Conservation (phyloP, 164 flowering plant species). For the Piper betle region DNA sequence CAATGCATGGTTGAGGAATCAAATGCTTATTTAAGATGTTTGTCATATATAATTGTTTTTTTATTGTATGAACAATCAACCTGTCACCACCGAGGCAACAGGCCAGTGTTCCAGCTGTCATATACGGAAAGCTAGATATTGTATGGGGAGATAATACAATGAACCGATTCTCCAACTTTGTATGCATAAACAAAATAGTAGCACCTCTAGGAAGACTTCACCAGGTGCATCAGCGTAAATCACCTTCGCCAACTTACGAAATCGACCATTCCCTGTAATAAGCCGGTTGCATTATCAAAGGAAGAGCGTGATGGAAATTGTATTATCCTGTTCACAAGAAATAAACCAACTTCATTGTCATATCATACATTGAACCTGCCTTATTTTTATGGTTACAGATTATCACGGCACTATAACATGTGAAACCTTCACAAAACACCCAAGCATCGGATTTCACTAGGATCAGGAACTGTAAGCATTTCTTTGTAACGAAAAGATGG, state of each 20-base stretch:
- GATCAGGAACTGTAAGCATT: too few relatives aligned
- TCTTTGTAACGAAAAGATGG: not conserved
- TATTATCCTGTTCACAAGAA: conserved; percentile 30
- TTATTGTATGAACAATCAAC: too few relatives aligned
- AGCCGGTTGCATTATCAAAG: conserved; percentile 18
- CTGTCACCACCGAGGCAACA: too few relatives aligned
- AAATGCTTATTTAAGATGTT: too few relatives aligned
- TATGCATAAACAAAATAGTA: not conserved
- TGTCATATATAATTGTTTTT: too few relatives aligned
- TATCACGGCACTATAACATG: not conserved
- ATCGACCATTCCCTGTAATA: conserved; percentile 20
- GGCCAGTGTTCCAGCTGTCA: too few relatives aligned
- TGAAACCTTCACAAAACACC: not conserved
- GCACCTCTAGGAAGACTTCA: not conserved
- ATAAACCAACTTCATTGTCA: not conserved
- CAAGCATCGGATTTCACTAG: not conserved
- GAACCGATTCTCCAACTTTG: too few relatives aligned
- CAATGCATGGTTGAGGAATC: too few relatives aligned
- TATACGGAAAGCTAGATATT: too few relatives aligned
- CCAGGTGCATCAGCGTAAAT: conserved; percentile 1
- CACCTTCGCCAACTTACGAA: conserved; percentile 43
- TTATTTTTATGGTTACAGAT: not conserved
- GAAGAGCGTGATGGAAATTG: conserved; percentile 25
- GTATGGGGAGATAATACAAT: too few relatives aligned
- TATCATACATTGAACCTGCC: not conserved